phyloP scores from a whole-genome alignment of 805 yeast species.

The Yarrowia sp. region DNA sequence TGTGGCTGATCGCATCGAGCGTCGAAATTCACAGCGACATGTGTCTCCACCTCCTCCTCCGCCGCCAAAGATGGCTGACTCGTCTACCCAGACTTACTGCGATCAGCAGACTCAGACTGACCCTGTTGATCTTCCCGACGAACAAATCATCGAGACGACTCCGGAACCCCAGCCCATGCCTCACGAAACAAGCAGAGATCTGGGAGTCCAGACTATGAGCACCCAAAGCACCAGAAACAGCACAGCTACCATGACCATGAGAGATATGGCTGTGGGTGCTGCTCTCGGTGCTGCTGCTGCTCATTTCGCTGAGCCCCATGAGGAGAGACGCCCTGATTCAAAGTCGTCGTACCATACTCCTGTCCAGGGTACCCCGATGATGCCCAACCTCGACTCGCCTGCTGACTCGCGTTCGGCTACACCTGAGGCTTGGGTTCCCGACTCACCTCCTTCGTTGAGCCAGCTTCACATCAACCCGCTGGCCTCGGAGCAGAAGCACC shows the following conservation, averaged over 20 bases:
- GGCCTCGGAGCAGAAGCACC: neutral
- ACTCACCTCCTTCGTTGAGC: neutral
- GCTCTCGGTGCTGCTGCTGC: neutral
- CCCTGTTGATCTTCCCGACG: conserved; percentile 9
- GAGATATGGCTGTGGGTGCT: neutral
- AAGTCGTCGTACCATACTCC: conserved; percentile 7
- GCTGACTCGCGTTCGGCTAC: neutral
- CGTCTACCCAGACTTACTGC: conserved; percentile 21
- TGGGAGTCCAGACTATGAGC: conserved; percentile 15
- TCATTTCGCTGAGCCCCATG: neutral
- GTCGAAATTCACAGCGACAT: neutral
- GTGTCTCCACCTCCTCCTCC: neutral
- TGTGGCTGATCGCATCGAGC: conserved; percentile 26
- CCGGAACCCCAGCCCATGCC: neutral
- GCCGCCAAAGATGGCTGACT: conserved; percentile 13
- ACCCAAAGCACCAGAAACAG: neutral
- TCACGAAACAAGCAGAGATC: neutral
- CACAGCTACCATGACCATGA: neutral
- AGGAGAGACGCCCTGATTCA: neutral
- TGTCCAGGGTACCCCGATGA: neutral
- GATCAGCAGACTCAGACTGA: conserved; percentile 23
- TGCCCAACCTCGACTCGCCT: neutral
- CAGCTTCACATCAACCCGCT: conserved; percentile 2
- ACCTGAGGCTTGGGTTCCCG: neutral
- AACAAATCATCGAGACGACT: neutral